Evolutionary conservation across 192 early-diverging fungal species (phyloP), one percentile per base, ranked within the genome.

Genomic region (Coemansia sp.): DNA sequence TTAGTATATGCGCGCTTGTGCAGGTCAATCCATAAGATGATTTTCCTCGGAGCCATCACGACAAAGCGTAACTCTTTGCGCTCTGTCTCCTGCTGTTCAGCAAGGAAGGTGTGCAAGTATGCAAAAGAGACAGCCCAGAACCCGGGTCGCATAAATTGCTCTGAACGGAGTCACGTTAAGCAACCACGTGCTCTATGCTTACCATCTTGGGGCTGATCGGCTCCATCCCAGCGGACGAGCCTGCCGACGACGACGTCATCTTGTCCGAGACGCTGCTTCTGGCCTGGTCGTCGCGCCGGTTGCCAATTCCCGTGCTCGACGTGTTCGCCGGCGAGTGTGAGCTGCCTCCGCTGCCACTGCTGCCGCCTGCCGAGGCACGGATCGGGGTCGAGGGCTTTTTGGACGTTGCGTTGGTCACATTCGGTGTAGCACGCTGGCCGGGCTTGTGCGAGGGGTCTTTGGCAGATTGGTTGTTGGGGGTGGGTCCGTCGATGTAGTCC

Each of bases 181-280:
- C 39, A 54, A 38, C 15, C 15, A 40, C 27, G 17, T 12, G 8
- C 0, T 0, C 11, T 11, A n/a, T 17, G 39, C 74, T 67, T 71
- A 59, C 75, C 75, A 64, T 71, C 22, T 62, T 67, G 25, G 75
- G 75, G 45, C 69, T 78, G 59, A 78, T 61, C 49, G 59, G 67
- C 53, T 76, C 73, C 60, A 69, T 63, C 23, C 73, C 67, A 15
- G 65, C 41, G 0, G 65, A 33, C 15, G 52, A 27, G 38, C 44
- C 55, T 23, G 56, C 17, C 17, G 68, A 51, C 22, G 44, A 45
- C 17, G 61, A 23, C 30, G 69, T 34, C 13, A 34, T 55, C 4
- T 49, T 34, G 17, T 54, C 54, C 24, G 49, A 33, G 14, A 4
- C 49, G 25, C 27, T 13, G 55, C 55, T 58, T 40, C 59, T 47